A percentile compares a stretch with the other conserved stretches of the same genome.
phyloP scores from a whole-genome alignment of 768 basidiomycete species.

The Gloeostereum incarnatum region DNA sequence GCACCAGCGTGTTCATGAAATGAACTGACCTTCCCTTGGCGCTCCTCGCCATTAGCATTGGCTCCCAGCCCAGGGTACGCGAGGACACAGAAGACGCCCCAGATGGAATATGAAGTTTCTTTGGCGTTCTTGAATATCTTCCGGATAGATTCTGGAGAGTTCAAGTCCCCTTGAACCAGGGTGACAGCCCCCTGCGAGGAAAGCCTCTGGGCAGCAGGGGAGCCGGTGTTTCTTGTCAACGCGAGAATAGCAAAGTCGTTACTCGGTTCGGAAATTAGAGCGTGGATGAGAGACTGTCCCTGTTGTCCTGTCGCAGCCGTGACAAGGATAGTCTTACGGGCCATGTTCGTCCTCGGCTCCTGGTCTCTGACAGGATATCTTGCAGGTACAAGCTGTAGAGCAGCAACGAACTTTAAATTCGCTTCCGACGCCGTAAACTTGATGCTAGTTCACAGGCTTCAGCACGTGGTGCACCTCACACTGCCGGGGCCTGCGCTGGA shows the following conservation, averaged over 20 bases:
- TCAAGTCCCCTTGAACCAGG: slow-evolving; percentile 25
- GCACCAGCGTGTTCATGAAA: background rate
- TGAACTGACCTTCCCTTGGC: slow-evolving; percentile 26
- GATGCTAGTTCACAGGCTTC: too few species aligned
- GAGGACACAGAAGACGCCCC: slow-evolving; percentile 29
- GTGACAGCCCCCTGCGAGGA: slow-evolving; percentile 16
- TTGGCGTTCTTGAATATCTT: slow-evolving; percentile 25
- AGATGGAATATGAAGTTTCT: slow-evolving; percentile 16
- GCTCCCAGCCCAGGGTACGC: slow-evolving; percentile 31
- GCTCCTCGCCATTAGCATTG: slow-evolving; percentile 25
- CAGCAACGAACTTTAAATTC: too few species aligned
- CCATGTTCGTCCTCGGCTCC: too few species aligned
- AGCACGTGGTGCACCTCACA: too few species aligned
- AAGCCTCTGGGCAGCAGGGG: slow-evolving; percentile 17
- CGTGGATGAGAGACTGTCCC: slow-evolving; percentile 21
- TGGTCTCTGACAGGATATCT: too few species aligned
- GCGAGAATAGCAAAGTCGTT: slow-evolving; percentile 23
- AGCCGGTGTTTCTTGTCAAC: slow-evolving; percentile 22
- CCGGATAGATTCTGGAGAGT: slow-evolving; percentile 16
- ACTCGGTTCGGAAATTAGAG: slow-evolving; percentile 11
- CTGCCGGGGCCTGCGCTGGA: too few species aligned
- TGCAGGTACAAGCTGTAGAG: too few species aligned
- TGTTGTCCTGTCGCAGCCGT: slow-evolving; percentile 28
- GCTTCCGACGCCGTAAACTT: too few species aligned
- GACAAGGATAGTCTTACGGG: slow-evolving; percentile 17